phyloP scores from a whole-genome alignment of 148 eudicot genomes.

The Vaccinium darrowii region DNA sequence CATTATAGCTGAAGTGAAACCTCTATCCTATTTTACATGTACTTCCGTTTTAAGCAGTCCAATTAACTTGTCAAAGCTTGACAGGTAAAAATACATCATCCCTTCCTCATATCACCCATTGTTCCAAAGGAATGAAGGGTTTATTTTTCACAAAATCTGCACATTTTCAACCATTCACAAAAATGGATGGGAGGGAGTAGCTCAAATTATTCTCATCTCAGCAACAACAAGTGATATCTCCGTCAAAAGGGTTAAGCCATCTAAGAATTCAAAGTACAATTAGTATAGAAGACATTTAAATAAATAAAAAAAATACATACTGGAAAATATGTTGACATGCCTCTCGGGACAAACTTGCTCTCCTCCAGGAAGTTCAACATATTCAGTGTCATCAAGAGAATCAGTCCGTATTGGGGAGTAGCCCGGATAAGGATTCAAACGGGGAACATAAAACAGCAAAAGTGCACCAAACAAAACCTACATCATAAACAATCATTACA shows the following conservation, averaged over 20 bases:
- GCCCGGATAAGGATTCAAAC: conserved; percentile 88
- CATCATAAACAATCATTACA: conserved; percentile 18
- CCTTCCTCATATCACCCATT: not conserved
- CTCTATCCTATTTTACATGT: not conserved
- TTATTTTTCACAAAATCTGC: not conserved
- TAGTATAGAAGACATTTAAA: not conserved
- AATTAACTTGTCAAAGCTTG: not conserved
- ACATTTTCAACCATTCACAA: not conserved
- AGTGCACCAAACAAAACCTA: conserved; percentile 83
- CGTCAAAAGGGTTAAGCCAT: not conserved
- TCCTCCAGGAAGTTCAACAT: conserved; percentile 89
- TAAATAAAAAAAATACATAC: conserved; percentile 38
- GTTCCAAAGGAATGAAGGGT: not conserved
- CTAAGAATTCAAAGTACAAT: not conserved
- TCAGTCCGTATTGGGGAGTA: conserved; percentile 63
- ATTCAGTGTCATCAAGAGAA: conserved; percentile 51
- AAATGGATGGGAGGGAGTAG: not conserved
- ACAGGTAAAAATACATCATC: not conserved
- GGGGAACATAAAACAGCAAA: conserved; percentile 65
- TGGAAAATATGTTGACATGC: conserved; percentile 66
- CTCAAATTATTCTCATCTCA: not conserved
- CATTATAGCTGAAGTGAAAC: not conserved
- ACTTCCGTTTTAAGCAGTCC: not conserved
- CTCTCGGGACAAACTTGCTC: conserved; percentile 92
- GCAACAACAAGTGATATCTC: not conserved